A percentile compares a stretch with the other conserved stretches of the same genome.
Conservation (phyloP, 2,329 filamentous ascomycete genomes). For the Curvularia eragrostidis region DNA sequence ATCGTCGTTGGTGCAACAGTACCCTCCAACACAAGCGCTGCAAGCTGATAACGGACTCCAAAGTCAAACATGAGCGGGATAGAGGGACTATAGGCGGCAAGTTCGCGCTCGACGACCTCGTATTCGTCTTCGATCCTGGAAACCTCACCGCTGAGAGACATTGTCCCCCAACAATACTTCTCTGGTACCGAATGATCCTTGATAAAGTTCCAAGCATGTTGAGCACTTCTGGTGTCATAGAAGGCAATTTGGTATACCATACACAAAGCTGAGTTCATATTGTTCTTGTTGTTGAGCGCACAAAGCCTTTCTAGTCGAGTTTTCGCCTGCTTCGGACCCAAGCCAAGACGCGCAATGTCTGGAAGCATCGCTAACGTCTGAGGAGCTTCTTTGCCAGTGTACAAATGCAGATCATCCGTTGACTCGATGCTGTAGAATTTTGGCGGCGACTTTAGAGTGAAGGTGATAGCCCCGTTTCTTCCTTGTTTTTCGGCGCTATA, state of each 20-base stretch:
- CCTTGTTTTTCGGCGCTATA: slow-evolving; percentile 24
- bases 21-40: slow-evolving; percentile 37
- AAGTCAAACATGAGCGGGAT: slow-evolving; percentile 17
- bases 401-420: slow-evolving; percentile 29
- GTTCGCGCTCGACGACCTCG: slow-evolving; percentile 67
- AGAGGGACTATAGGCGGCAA: slow-evolving; percentile 4
- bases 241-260: slow-evolving; percentile 58
- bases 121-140: slow-evolving; percentile 63
- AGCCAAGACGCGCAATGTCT: slow-evolving; percentile 10
- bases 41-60: slow-evolving; percentile 33
- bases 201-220: slow-evolving; percentile 42
- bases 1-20: slow-evolving; percentile 27
- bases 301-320: slow-evolving; percentile 41
- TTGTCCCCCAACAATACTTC: slow-evolving; percentile 22
- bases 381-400: slow-evolving; percentile 18
- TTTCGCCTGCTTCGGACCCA: slow-evolving; percentile 4
- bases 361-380: neutral
- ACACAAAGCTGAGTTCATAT: slow-evolving; percentile 54
- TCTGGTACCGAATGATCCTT: slow-evolving; percentile 35
- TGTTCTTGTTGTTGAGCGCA: slow-evolving; percentile 47
- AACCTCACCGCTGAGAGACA: slow-evolving; percentile 58
- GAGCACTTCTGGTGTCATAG: slow-evolving; percentile 25
- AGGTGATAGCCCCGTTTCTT: slow-evolving; percentile 36
- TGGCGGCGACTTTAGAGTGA: slow-evolving; percentile 51
- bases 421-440: slow-evolving; percentile 46